phyloP scores from a whole-genome alignment of 179 eudicot species.

The Sideroxylon spinosum region DNA sequence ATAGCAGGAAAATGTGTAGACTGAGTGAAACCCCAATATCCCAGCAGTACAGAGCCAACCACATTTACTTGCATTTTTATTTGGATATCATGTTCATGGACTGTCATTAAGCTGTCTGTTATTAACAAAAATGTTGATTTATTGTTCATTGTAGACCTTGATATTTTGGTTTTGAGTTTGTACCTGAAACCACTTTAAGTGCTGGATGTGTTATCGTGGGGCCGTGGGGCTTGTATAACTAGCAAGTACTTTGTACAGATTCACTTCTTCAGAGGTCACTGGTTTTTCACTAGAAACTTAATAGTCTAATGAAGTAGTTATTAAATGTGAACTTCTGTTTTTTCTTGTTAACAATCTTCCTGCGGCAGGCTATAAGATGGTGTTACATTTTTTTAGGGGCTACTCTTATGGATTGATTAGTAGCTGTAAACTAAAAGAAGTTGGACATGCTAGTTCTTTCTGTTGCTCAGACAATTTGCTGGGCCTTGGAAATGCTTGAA shows the following conservation, averaged over 20 bases:
- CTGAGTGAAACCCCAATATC: neutral
- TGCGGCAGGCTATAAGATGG: neutral
- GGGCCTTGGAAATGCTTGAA: neutral
- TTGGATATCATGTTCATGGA: neutral
- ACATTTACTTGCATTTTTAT: neutral
- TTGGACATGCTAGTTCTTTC: too few species aligned
- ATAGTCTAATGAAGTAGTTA: too few species aligned
- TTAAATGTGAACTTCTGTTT: neutral
- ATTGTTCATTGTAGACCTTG: neutral
- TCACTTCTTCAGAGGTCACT: neutral
- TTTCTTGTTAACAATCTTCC: conserved; percentile 8
- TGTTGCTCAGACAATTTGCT: too few species aligned
- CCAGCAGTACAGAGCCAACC: neutral
- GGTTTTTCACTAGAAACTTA: neutral
- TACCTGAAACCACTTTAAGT: neutral
- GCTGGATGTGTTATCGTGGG: neutral
- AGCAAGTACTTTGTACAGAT: neutral
- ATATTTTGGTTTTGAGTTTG: neutral
- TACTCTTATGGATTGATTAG: too few species aligned
- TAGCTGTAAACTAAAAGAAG: too few species aligned
- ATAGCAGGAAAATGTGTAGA: too few species aligned
- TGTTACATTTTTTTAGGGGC: too few species aligned
- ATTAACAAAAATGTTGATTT: neutral
- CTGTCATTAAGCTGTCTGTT: neutral
- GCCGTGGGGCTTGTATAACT: neutral